Conservation (phyloP, 306 rosid species). For the Urtica urens region DNA sequence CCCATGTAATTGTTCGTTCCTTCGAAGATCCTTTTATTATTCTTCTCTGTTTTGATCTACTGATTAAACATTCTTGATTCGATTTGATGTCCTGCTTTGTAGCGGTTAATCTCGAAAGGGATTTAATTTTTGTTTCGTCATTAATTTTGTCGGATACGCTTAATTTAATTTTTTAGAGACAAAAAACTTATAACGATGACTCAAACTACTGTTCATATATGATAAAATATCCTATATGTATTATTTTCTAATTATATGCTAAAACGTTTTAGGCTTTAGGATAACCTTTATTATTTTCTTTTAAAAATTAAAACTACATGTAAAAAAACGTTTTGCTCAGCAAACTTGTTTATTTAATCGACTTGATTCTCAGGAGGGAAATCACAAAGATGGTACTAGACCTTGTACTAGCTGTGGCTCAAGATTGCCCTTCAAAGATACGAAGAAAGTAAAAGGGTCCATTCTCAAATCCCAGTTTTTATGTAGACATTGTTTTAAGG, state of each 20-base stretch:
- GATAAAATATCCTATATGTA: too few relatives aligned
- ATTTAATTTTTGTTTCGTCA: too few relatives aligned
- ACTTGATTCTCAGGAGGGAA: constrained; percentile 43
- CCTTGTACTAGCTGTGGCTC: constrained; percentile 74
- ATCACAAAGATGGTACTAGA: constrained; percentile 25
- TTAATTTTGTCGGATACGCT: too few relatives aligned
- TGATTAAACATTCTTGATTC: background rate
- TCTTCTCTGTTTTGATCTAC: background rate
- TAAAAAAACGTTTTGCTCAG: background rate
- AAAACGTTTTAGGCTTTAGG: background rate
- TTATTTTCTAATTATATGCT: background rate
- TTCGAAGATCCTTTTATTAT: background rate
- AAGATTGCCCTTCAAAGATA: constrained; percentile 37
- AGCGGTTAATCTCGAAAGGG: too few relatives aligned
- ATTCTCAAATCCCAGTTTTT: constrained; percentile 32
- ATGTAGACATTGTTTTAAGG: constrained; percentile 86
- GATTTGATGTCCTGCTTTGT: too few relatives aligned
- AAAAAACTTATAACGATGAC: too few relatives aligned
- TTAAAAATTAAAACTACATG: background rate
- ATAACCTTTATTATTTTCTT: background rate
- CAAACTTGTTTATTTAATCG: constrained; percentile 17
- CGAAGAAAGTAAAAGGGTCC: constrained; percentile 50
- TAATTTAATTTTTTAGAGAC: too few relatives aligned
- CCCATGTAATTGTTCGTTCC: constrained; percentile 29
- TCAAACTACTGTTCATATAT: too few relatives aligned